Percentiles rank a stretch among this genome's conserved stretches.
phyloP scores from a whole-genome alignment of 1,139 yeast species.

The Eremothecium cymbalariae region DNA sequence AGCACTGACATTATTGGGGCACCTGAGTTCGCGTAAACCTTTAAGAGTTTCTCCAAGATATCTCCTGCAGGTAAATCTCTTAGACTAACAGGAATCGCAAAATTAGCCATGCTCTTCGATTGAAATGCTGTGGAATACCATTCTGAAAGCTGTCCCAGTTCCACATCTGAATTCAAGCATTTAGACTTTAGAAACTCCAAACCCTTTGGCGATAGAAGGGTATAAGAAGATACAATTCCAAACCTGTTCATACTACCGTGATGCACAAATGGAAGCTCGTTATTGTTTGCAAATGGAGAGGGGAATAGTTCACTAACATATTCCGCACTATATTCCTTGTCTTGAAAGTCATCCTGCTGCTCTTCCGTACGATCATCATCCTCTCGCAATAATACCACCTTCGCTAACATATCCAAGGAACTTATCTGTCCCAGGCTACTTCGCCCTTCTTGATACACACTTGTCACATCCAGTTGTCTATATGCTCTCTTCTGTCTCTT shows the following conservation, averaged over 20 bases:
- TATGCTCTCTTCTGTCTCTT: background rate
- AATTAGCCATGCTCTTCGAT: background rate
- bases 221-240: conserved; percentile 8
- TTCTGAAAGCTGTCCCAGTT: conserved; percentile 3
- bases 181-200: conserved; percentile 8
- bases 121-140: conserved; percentile 5
- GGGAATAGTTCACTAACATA: background rate
- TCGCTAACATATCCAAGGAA: conserved; percentile 9
- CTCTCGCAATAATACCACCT: conserved; percentile 2
- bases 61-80: conserved; percentile 5
- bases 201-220: conserved; percentile 8
- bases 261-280: background rate
- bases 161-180: conserved; percentile 8
- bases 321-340: no score
- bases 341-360: background rate
- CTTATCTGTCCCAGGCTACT: conserved; percentile 1
- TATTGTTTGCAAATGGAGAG: background rate
- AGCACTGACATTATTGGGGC: conserved; percentile 6
- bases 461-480: background rate
- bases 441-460: background rate
- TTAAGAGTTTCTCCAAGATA: conserved; percentile 6
- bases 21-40: conserved; percentile 4
- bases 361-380: background rate
- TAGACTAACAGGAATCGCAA: conserved; percentile 4
- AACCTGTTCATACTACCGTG: background rate